phyloP scores from a whole-genome alignment of 2,329 filamentous ascomycete species.

The Colletotrichum ledebouriae region DNA sequence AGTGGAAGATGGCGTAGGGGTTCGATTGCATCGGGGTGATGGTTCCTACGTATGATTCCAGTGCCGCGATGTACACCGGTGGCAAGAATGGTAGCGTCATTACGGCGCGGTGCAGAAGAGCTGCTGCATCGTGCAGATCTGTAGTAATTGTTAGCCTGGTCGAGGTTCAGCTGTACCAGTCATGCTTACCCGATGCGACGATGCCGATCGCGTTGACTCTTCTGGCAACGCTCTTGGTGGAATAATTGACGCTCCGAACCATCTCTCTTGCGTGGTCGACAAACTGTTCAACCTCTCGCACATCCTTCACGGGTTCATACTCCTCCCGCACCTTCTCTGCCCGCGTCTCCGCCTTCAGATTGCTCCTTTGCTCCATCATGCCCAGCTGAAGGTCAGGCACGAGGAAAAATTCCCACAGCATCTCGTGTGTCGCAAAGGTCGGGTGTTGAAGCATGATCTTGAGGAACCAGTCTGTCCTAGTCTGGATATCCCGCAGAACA shows the following conservation, averaged over 20 bases:
- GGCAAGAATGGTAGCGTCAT: conserved; percentile 77
- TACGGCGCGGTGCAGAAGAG: conserved; percentile 65
- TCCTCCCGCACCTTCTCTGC: conserved; percentile 90
- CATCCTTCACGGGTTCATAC: conserved; percentile 84
- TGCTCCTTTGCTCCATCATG: conserved; percentile 90
- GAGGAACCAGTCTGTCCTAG: conserved; percentile 88
- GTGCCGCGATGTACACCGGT: conserved; percentile 73
- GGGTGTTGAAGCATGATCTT: conserved; percentile 88
- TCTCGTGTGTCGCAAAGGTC: conserved; percentile 95
- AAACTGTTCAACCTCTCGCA: conserved; percentile 92
- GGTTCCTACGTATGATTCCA: conserved; percentile 78
- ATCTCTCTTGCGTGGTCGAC: conserved; percentile 91
- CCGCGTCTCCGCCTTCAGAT: conserved; percentile 86
- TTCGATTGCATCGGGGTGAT: conserved; percentile 78
- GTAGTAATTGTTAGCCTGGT: conserved; percentile 41
- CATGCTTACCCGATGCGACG: conserved; percentile 67
- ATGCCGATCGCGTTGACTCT: conserved; percentile 81
- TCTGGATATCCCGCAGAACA: conserved; percentile 87
- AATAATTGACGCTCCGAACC: conserved; percentile 85
- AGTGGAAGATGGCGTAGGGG: conserved; percentile 80
- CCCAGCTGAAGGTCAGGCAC: conserved; percentile 93
- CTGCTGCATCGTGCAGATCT: conserved; percentile 78
- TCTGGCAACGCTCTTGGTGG: conserved; percentile 85
- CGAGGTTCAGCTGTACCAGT: neutral
- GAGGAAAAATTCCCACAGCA: conserved; percentile 99